Evolutionary conservation across 306 rosid genomes (phyloP).

Genomic region (Cucurbita argyrosperma): DNA sequence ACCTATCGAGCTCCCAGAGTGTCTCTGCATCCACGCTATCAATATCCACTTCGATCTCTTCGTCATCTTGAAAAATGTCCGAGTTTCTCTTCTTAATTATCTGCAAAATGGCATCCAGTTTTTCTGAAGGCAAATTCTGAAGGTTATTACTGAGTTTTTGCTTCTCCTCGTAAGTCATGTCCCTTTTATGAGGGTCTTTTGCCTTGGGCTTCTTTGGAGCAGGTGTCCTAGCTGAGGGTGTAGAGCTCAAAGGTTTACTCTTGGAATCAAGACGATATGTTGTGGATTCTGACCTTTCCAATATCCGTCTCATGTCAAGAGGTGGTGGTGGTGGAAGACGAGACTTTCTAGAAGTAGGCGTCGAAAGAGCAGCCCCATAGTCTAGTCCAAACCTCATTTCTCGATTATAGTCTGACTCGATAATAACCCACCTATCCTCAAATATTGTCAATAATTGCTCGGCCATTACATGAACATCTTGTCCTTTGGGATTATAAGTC

Average conservation of each 20-base stretch:
- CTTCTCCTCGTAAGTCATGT: conserved; percentile 83
- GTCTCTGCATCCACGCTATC: conserved; percentile 86
- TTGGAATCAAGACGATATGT: conserved; percentile 24
- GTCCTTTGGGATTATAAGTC: conserved; percentile 84
- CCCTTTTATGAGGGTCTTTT: conserved; percentile 82
- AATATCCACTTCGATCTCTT: conserved; percentile 90
- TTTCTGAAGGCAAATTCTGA: conserved; percentile 69
- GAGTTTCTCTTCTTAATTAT: conserved; percentile 72
- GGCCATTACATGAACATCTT: conserved; percentile 94
- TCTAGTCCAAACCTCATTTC: conserved; percentile 53
- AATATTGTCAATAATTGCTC: conserved; percentile 59
- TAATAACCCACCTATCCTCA: conserved; percentile 83
- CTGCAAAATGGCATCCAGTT: conserved; percentile 68
- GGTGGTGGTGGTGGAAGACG: conserved; percentile 42
- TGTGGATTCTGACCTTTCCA: conserved; percentile 65
- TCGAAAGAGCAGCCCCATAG: conserved; percentile 31
- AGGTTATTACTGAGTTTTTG: conserved; percentile 77
- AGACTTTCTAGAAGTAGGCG: conserved; percentile 60
- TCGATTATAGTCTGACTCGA: conserved; percentile 72
- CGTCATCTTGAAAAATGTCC: conserved; percentile 58
- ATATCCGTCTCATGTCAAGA: conserved; percentile 67
- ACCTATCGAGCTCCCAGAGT: conserved; percentile 96
- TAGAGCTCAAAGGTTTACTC: conserved; percentile 35
- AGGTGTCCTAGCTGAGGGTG: conserved; percentile 70
- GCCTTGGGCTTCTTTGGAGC: conserved; percentile 96